Evolutionary conservation across 1,139 yeast species (phyloP).

Genomic region (Pichia sp.): DNA sequence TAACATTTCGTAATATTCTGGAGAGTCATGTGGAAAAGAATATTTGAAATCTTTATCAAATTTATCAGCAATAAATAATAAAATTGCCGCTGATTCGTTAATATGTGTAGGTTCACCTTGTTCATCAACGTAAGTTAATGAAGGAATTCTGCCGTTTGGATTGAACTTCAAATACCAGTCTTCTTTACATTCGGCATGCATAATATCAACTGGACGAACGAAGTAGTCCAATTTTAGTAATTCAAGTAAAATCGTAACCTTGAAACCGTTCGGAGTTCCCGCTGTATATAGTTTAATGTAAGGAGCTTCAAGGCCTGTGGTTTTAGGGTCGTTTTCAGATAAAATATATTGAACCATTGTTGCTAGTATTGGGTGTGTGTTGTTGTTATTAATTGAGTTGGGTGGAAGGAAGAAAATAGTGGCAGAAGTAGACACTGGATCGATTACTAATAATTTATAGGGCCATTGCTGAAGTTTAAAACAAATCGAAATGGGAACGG

Average conservation of each 20-base stretch:
- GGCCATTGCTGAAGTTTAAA: too few species aligned
- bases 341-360: slow-evolving; percentile 23
- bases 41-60: slow-evolving; percentile 49
- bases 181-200: slow-evolving; percentile 37
- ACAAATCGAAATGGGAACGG: too few species aligned
- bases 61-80: slow-evolving; percentile 49
- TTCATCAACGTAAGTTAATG: slow-evolving; percentile 41
- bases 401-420: too few species aligned
- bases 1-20: slow-evolving; percentile 42
- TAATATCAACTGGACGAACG: slow-evolving; percentile 36
- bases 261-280: slow-evolving; percentile 54
- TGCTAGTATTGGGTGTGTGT: not conserved
- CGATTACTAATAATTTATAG: too few species aligned
- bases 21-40: slow-evolving; percentile 40
- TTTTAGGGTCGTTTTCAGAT: slow-evolving; percentile 31
- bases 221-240: slow-evolving; percentile 44
- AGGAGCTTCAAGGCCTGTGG: slow-evolving; percentile 30
- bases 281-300: slow-evolving; percentile 39
- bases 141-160: slow-evolving; percentile 60
- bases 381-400: too few species aligned
- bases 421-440: too few species aligned
- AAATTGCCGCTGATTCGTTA: slow-evolving; percentile 54
- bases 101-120: slow-evolving; percentile 35
- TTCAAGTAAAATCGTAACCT: slow-evolving; percentile 43
- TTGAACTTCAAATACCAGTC: slow-evolving; percentile 49